Conservation (phyloP, 176 grass and related monocot species). For the Triticum urartu region DNA sequence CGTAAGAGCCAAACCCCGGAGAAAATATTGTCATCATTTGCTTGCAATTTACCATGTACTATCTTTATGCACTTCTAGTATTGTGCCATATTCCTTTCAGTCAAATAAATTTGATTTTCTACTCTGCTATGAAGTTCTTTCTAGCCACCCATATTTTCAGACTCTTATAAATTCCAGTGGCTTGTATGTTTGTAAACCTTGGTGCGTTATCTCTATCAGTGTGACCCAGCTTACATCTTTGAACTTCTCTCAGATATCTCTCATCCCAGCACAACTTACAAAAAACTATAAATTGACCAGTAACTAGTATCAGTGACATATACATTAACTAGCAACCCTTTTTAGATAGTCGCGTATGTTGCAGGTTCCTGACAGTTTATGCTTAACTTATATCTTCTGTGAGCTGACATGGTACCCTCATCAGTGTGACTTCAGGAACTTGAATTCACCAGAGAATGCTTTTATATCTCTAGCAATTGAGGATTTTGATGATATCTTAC, state of each 20-base stretch:
- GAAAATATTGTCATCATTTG: constrained; percentile 18
- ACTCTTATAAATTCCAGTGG: not conserved
- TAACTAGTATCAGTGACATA: not conserved
- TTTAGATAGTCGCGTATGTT: not conserved
- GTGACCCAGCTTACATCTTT: not conserved
- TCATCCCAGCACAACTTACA: not conserved
- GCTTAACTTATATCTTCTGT: not conserved
- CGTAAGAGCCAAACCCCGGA: constrained; percentile 54
- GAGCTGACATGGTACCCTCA: constrained; percentile 24
- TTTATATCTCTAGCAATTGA: constrained; percentile 22
- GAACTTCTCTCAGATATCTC: not conserved
- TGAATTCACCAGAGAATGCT: constrained; percentile 38
- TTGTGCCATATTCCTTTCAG: not conserved
- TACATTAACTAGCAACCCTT: not conserved
- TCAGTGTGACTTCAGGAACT: constrained; percentile 53
- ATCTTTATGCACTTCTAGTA: constrained; percentile 3
- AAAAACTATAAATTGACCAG: constrained; percentile 9
- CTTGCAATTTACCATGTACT: not conserved
- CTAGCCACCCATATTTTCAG: not conserved
- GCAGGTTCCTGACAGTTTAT: not conserved
- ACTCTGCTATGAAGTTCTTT: not conserved
- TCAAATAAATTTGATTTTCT: not conserved
- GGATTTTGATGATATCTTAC: constrained; percentile 51
- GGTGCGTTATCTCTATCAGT: not conserved
- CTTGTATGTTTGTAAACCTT: not conserved